Evolutionary conservation across 1,139 yeast genomes (phyloP).

Genomic region (Kurtzmaniella quercitrusa): DNA sequence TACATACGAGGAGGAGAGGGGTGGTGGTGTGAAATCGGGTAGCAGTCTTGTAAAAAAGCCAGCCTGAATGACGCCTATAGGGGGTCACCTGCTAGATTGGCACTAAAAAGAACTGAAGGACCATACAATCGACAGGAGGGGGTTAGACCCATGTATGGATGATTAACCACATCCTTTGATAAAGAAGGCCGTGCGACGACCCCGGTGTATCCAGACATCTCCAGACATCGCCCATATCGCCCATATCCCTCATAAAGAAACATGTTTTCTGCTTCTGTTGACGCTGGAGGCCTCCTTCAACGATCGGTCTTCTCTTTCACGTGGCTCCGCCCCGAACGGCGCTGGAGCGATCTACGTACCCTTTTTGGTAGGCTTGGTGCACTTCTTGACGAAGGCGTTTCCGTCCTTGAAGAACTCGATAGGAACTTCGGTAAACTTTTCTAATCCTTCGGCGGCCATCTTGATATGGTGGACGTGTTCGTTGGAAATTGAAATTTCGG

Average conservation of each 20-base stretch:
- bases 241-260: too few relatives aligned
- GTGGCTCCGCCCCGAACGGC: neutral
- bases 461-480: conserved; percentile 6
- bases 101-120: too few relatives aligned
- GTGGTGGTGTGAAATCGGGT: neutral
- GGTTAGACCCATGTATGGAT: too few relatives aligned
- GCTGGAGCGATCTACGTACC: conserved; percentile 38
- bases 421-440: conserved; percentile 85
- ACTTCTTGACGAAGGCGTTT: conserved; percentile 78
- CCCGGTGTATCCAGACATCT: too few relatives aligned
- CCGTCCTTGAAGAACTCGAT: conserved; percentile 91
- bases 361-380: conserved; percentile 88
- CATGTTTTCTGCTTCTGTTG: too few relatives aligned
- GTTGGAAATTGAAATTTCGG: neutral
- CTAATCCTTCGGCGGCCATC: conserved; percentile 65
- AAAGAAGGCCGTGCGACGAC: too few relatives aligned
- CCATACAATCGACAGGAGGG: too few relatives aligned
- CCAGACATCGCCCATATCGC: too few relatives aligned
- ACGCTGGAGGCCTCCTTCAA: too few relatives aligned
- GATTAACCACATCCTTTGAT: too few relatives aligned
- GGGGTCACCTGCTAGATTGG: too few relatives aligned
- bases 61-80: too few relatives aligned
- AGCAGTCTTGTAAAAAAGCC: neutral
- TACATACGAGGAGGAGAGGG: neutral
- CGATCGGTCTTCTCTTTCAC: neutral